Base-by-base conservation (phyloP, 352 stramenopile genomes). In the Paralagenidium karlingii region DNA sequence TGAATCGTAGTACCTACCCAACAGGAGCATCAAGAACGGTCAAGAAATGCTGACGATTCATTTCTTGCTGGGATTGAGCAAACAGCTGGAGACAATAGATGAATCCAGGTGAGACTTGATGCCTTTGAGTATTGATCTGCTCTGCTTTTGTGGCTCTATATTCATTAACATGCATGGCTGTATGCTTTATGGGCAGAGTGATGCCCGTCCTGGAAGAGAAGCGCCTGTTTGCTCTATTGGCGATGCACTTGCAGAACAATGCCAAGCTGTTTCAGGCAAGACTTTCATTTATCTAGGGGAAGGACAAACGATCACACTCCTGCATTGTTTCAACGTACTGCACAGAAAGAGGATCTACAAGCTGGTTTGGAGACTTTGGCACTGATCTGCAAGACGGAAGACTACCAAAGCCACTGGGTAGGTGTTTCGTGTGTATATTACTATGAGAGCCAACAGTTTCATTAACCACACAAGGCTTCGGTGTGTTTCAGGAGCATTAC, bases 31-130 rank as follows among this genome's bases (percentile, higher is more conserved):
- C 33, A 56, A 74, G 39, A 73, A 84, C 44, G 69, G 68, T 36
- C 81, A 94, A 40, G 79, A 95, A 61, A 55, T 92, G 34, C 79
- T 82, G 10, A 79, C 89, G 20, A 76, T 95, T 29, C 62, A 94
- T 52, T 94, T 94, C 42, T 63, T 95, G 13, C 46, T 75, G 18
- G 75, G 79, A 8, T 42, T 94, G 13, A 75, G 80, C 51, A 86
- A 80, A 37, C 77, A 88, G 34, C 47, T 94, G 27, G 82, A 93
- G 18, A 63, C 61, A 9, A 89, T 93, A 34, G 67, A 83, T 47
- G 80, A 94, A 55, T 82, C 69, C 24, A 52, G 73, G 76, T 40
- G 9, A 21, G 18, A 53, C 2, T 16, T 46, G 12, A 16, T 22
- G 8, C 34, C 4, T n/a, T n/a, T n/a, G n/a, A n/a, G n/a, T n/a